phyloP scores from a whole-genome alignment of 139 green algal genomes.

The Trebouxia sp. region DNA sequence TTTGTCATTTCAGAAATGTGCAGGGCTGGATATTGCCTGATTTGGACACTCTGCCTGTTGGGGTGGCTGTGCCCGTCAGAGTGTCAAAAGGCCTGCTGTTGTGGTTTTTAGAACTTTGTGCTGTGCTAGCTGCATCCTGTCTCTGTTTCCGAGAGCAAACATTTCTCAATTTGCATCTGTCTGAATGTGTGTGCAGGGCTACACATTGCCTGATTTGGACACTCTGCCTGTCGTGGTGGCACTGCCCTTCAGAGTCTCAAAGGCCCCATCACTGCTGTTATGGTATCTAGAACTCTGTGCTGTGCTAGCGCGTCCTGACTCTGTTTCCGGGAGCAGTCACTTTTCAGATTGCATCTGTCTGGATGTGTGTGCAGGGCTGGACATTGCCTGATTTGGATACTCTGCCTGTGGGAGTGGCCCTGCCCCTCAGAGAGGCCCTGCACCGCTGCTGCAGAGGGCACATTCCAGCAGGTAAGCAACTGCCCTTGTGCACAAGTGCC shows the following conservation, averaged over 20 bases:
- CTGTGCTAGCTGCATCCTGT: no score
- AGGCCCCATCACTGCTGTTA: no score
- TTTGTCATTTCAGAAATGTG: no score
- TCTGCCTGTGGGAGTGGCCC: conserved; percentile 72
- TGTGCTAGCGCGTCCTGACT: no score
- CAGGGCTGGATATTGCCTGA: conserved; percentile 61
- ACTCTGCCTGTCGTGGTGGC: conserved; percentile 30
- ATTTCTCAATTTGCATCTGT: no score
- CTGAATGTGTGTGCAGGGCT: neutral
- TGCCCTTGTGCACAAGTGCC: neutral
- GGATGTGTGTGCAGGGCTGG: conserved; percentile 61
- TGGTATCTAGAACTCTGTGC: no score
- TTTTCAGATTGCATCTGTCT: no score
- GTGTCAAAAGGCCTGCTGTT: no score
- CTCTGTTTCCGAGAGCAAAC: no score
- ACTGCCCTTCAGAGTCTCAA: no score
- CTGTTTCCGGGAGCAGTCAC: no score
- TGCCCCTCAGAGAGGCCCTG: conserved; percentile 78
- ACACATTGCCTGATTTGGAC: neutral
- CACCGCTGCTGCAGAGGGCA: conserved; percentile 60
- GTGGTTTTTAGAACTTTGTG: no score
- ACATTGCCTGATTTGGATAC: conserved; percentile 59
- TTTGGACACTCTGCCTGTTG: conserved; percentile 72
- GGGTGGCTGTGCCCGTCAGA: conserved; percentile 73
- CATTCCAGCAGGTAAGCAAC: conserved; percentile 47